Evolutionary conservation across 331 rosid genomes (phyloP), one percentile per base, ranked within the genome.

Genomic region (Quercus lobata): DNA sequence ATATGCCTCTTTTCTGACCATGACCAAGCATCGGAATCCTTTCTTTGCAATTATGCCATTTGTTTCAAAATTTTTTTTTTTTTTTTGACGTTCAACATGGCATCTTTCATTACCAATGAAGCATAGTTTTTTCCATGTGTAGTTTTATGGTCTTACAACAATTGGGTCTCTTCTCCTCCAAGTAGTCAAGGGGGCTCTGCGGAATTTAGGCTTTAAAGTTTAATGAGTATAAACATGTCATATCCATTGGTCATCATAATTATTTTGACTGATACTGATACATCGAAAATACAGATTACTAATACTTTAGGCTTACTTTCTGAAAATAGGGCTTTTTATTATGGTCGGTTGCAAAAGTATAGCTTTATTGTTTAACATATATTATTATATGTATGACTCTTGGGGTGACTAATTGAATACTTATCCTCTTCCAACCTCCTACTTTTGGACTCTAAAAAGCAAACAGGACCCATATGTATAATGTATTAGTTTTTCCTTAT

Each of bases 11-110:
- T 80, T 84, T 84, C 75, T 82, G 73, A 82, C 82, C 83, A 65
- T n/a, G 73, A 79, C 76, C 74, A 27, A 66, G 78, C 82, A 46
- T 85, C 41, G 80, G 71, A 80, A 73, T 60, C 84, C 65, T 70
- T 7, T 25, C 78, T 37, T 56, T 46, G 71, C 55, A 71, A 85
- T 73, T 9, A 82, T 73, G 62, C 57, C 19, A 1, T 61, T 73
- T 54, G 46, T 21, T 79, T 61, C 24, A 35, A 71, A n/a, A n/a
- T n/a, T n/a, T n/a, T n/a, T n/a, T n/a, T 24, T 52, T 71, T 37
- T 35, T 27, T 37, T 72, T 72, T 80, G 69, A 73, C 78, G 78
- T 80, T 78, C 61, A 78, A 70, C 57, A 21, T 16, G 73, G 70
- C 56, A 73, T 73, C 83, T 69, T 72, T 72, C 35, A 21, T 65